These are phyloP conservation scores for Teratosphaeria gauchensis DNA, from an alignment of 2,329 filamentous ascomycete genomes.

Conservation along the genomic window DNA sequence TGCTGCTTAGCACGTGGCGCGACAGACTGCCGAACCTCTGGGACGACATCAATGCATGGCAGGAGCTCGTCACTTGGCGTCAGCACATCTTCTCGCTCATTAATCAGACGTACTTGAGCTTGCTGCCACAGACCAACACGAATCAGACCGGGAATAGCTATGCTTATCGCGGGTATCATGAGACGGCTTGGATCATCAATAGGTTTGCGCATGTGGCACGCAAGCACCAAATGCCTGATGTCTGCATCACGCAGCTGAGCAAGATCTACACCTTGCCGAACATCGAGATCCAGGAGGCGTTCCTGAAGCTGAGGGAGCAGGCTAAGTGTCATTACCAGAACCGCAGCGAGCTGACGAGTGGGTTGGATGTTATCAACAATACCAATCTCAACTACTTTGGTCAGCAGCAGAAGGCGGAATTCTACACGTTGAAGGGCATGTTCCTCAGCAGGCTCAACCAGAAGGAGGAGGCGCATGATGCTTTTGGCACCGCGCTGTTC, in stretches of 20 bases:
- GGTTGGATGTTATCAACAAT: conserved; percentile 97
- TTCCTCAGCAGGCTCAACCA: conserved; percentile 91
- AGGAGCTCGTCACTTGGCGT: conserved; percentile 98
- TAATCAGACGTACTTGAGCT: conserved; percentile 80
- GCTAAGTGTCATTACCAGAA: conserved; percentile 99
- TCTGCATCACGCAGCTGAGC: conserved; percentile 93
- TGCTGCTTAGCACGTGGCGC: conserved; percentile 88
- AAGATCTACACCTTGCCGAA: conserved; percentile 98
- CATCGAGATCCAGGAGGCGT: conserved; percentile 98
- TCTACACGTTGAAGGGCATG: conserved; percentile 99
- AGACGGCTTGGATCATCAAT: conserved; percentile 99
- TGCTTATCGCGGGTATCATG: conserved; percentile 93
- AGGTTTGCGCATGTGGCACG: conserved; percentile 94
- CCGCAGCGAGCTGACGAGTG: conserved; percentile 78
- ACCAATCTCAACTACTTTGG: conserved; percentile 99
- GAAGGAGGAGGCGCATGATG: conserved; percentile 82
- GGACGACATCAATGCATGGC: conserved; percentile 99
- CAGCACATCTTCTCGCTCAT: conserved; percentile 98
- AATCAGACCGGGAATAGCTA: conserved; percentile 85
- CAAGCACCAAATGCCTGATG: conserved; percentile 92
- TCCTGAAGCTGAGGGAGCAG: conserved; percentile 95
- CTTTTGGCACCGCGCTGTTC: conserved; percentile 89
- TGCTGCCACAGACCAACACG: conserved; percentile 64
- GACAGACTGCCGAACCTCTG: conserved; percentile 94
- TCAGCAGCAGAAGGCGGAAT: conserved; percentile 90